phyloP scores from a whole-genome alignment of 2,329 filamentous ascomycete species.

The Alternaria sp. region DNA sequence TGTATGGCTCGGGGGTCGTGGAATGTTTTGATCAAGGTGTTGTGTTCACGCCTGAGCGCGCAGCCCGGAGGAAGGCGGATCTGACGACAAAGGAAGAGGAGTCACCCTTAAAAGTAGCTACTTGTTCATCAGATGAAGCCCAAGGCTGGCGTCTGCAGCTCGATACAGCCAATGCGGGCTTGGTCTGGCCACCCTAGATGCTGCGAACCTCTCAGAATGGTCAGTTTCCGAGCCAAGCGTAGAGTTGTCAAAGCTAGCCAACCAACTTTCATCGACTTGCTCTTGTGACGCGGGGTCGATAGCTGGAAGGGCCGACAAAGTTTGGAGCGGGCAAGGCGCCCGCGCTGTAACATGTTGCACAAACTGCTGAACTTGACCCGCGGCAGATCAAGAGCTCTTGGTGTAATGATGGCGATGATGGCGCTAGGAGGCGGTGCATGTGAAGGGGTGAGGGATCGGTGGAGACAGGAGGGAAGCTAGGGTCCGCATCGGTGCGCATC shows the following conservation, averaged over 20 bases:
- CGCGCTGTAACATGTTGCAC: conserved; percentile 9
- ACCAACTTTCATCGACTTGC: conserved; percentile 18
- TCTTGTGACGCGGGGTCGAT: conserved; percentile 33
- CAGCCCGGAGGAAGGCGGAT: conserved; percentile 6
- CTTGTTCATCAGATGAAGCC: conserved; percentile 25
- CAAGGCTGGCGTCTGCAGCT: conserved; percentile 27
- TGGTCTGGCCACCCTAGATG: conserved; percentile 16
- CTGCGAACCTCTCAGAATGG: conserved; percentile 19
- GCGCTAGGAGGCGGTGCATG: neutral
- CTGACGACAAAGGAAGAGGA: conserved; percentile 2
- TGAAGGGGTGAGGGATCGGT: conserved; percentile 1
- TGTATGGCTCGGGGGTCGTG: conserved; percentile 5
- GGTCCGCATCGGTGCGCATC: neutral
- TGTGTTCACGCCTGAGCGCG: conserved; percentile 15
- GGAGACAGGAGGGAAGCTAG: neutral
- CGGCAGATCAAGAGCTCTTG: neutral
- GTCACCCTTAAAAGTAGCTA: conserved; percentile 15
- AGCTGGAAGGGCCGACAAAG: conserved; percentile 15
- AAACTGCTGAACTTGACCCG: conserved; percentile 2
- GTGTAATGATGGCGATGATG: neutral
- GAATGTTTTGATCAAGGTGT: conserved; percentile 5
- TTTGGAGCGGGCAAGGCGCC: conserved; percentile 1
- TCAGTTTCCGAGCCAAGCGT: conserved; percentile 20
- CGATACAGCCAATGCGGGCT: conserved; percentile 22
- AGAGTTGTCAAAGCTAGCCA: conserved; percentile 24